Base-by-base conservation (phyloP, 345 rosid genomes). In the Citrus mangshanensis region DNA sequence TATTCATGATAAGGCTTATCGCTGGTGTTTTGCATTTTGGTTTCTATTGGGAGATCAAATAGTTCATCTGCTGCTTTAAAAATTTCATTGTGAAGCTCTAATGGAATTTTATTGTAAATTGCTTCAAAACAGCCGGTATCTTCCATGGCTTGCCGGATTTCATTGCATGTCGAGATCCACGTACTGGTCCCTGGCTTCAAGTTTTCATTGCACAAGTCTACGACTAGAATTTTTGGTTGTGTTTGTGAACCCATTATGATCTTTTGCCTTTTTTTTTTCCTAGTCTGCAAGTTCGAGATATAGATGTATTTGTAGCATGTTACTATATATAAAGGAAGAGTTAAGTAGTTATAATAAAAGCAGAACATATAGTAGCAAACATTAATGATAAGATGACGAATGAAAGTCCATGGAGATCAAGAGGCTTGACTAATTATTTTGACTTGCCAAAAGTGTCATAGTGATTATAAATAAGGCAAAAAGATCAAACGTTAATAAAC, bases 51-150 rank as follows among this genome's bases (percentile, higher is more conserved):
- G 22, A 49, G 73, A 49, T 70, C 73, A 54, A 49, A 70, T 16
- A 70, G 6, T 7, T 70, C 60, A 27, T 27, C 37, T 7, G 32
- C 54, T 68, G 72, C 63, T 21, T 32, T 32, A 22, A 72, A 71
- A 13, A 78, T 42, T 4, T 79, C 74, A 1, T 76, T 64, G 28
- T 78, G 51, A 9, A 79, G 75, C 14, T 82, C 76, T 4, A 6
- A 4, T 9, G 84, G 70, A 32, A 88, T 67, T 34, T 65, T 77
- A 32, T 73, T 63, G 30, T 68, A 88, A 34, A 75, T 12, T 22
- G 85, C 88, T 24, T 75, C 81, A 49, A 88, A 88, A 62, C 89
- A 86, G 1, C 91, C 91, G 28, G 67, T 76, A 76, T 83, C 87
- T 82, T 80, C 77, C 1, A 86, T 56, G 56, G 89, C 89, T 30